phyloP scores from a whole-genome alignment of 768 basidiomycete species.

The Termitomyces heimii region DNA sequence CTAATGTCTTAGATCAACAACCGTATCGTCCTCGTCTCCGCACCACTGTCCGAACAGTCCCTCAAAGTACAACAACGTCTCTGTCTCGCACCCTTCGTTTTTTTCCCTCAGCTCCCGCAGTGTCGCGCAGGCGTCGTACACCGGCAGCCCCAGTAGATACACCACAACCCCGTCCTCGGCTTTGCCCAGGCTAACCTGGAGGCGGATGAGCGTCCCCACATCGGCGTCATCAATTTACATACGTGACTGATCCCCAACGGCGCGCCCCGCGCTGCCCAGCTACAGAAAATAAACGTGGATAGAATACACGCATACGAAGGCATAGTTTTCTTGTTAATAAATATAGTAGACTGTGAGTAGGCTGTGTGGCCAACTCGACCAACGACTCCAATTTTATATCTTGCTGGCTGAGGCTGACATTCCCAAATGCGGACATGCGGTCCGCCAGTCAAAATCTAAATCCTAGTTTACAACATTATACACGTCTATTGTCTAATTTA shows the following conservation, averaged over 20 bases:
- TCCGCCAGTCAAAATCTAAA: conserved; percentile 14
- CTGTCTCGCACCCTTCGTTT: conserved; percentile 5
- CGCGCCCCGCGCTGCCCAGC: conserved; percentile 12
- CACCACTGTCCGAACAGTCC: neutral
- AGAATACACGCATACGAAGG: conserved; percentile 8
- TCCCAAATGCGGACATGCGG: conserved; percentile 13
- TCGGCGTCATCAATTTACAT: neutral
- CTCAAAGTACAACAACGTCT: neutral
- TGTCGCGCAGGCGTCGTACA: conserved; percentile 9
- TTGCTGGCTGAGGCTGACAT: conserved; percentile 9
- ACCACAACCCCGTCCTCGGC: neutral
- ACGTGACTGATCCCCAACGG: conserved; percentile 11
- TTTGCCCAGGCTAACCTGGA: too few relatives aligned
- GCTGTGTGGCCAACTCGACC: neutral
- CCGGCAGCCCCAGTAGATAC: neutral
- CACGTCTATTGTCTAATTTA: neutral
- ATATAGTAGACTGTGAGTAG: conserved; percentile 3
- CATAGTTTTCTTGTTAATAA: conserved; percentile 6
- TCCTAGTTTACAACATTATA: neutral
- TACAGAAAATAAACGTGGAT: conserved; percentile 11
- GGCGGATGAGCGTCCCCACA: too few relatives aligned
- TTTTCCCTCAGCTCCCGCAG: neutral
- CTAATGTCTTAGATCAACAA: neutral
- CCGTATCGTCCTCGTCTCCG: too few relatives aligned
- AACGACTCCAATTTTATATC: neutral